Conservation (phyloP, 352 stramenopile species). For the Phytophthora cryptogea region DNA sequence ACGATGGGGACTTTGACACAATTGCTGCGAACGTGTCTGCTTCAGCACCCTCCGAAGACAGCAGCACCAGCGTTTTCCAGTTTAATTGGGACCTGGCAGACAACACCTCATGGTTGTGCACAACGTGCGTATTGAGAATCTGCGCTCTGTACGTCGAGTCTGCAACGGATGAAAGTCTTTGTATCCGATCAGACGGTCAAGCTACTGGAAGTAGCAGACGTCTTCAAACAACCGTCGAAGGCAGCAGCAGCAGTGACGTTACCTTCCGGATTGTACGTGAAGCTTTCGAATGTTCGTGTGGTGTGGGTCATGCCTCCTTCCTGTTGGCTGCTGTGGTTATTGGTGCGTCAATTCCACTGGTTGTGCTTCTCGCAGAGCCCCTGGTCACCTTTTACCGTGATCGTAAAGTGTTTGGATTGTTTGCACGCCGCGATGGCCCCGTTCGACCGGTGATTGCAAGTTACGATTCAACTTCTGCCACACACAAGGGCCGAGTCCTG, state of each 20-base stretch:
- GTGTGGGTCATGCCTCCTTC: constrained; percentile 46
- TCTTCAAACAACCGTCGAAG: constrained; percentile 18
- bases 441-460: constrained; percentile 34
- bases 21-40: constrained; percentile 32
- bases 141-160: constrained; percentile 34
- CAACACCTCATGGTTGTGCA: constrained; percentile 48
- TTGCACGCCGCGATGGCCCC: constrained; percentile 41
- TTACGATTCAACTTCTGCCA: constrained; percentile 38
- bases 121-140: constrained; percentile 49
- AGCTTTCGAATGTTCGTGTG: constrained; percentile 53
- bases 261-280: constrained; percentile 62
- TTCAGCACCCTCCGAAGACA: constrained; percentile 7
- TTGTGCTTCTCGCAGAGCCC: constrained; percentile 49
- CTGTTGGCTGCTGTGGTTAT: constrained; percentile 46
- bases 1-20: constrained; percentile 39
- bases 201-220: constrained; percentile 7
- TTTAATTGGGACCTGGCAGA: constrained; percentile 51
- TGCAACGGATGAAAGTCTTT: constrained; percentile 32
- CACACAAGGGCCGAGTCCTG: constrained; percentile 41
- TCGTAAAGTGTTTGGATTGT: constrained; percentile 48
- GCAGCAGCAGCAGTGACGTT: constrained; percentile 23
- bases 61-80: constrained; percentile 30
- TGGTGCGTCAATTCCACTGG: constrained; percentile 40
- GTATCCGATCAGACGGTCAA: constrained; percentile 54
- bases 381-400: constrained; percentile 70